Conservation (phyloP, 441 rosid species). For the Capsella rubella region DNA sequence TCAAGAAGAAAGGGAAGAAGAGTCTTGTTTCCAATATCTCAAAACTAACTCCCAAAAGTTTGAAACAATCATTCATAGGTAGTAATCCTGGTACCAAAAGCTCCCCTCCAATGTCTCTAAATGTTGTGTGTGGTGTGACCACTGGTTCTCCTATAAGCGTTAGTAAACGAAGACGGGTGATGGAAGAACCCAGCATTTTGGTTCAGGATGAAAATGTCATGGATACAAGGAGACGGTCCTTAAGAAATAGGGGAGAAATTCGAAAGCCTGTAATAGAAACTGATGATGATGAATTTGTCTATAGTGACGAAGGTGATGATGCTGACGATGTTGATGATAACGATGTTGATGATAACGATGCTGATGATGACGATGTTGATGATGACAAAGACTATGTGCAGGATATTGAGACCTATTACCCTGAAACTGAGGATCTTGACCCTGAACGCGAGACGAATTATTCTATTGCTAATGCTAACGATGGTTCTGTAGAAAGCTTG, state of each 20-base stretch:
- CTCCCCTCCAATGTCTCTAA: constrained; percentile 36
- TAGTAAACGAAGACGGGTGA: constrained; percentile 83
- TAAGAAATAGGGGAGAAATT: constrained; percentile 41
- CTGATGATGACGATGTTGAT: constrained; percentile 1
- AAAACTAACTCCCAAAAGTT: constrained; percentile 45
- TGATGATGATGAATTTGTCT: constrained; percentile 42
- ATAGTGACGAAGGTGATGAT: constrained; percentile 34
- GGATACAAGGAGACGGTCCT: constrained; percentile 53
- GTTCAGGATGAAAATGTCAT: constrained; percentile 44
- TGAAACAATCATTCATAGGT: constrained; percentile 24
- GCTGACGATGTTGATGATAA: constrained; percentile 23
- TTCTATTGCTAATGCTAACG: constrained; percentile 42
- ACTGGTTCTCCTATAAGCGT: constrained; percentile 76
- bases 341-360: constrained; percentile 15
- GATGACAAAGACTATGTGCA: constrained; percentile 38
- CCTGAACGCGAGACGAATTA: constrained; percentile 38
- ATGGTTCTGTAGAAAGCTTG: constrained; percentile 53
- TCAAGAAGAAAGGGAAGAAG: constrained; percentile 39
- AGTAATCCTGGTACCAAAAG: constrained; percentile 39
- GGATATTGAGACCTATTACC: constrained; percentile 35
- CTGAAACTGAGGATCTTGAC: constrained; percentile 42
- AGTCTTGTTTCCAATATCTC: constrained; percentile 42
- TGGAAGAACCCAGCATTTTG: constrained; percentile 55
- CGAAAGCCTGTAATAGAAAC: constrained; percentile 45
- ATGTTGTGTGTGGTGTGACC: constrained; percentile 51